These are phyloP conservation scores for Phytophthora tentaculata DNA, from an alignment of 352 stramenopile genomes.

Conservation along the genomic window DNA sequence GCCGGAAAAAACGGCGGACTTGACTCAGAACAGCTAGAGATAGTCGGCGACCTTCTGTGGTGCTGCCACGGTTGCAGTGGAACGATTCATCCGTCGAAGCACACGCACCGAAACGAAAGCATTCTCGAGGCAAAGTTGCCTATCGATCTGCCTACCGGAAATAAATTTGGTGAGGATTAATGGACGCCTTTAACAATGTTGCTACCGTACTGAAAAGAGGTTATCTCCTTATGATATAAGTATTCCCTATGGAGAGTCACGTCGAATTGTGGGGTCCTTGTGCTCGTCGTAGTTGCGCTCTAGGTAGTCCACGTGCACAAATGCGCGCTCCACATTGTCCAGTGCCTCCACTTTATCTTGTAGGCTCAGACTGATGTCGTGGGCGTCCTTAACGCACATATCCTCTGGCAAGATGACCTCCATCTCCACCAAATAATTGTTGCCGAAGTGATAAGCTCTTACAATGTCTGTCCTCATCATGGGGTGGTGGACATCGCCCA, in stretches of 20 bases:
- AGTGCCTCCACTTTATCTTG: conserved; percentile 96
- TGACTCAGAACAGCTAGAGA: conserved; percentile 26
- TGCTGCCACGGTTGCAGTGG: conserved; percentile 3
- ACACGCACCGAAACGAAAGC: not conserved
- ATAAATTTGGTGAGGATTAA: too few relatives aligned
- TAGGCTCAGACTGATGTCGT: conserved; percentile 97
- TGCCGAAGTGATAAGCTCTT: conserved; percentile 96
- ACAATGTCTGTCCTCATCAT: conserved; percentile 94
- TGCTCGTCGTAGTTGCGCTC: conserved; percentile 90
- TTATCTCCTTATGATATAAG: too few relatives aligned
- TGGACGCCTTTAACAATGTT: too few relatives aligned
- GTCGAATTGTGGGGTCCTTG: conserved; percentile 82
- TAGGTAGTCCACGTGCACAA: conserved; percentile 98
- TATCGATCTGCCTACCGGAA: too few relatives aligned
- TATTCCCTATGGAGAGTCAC: conserved; percentile 38
- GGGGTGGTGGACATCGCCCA: conserved; percentile 89
- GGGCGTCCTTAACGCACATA: conserved; percentile 93
- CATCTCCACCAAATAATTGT: conserved; percentile 94
- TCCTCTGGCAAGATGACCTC: conserved; percentile 87
- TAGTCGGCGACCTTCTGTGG: conserved; percentile 12
- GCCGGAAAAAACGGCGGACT: not conserved
- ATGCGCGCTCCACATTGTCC: conserved; percentile 97
- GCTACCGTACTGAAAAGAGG: too few relatives aligned
- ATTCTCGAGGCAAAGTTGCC: too few relatives aligned
- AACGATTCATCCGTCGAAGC: not conserved